Percentiles rank a stretch among this genome's conserved stretches.
phyloP scores from a whole-genome alignment of 306 rosid species.

The Lablab purpureus region DNA sequence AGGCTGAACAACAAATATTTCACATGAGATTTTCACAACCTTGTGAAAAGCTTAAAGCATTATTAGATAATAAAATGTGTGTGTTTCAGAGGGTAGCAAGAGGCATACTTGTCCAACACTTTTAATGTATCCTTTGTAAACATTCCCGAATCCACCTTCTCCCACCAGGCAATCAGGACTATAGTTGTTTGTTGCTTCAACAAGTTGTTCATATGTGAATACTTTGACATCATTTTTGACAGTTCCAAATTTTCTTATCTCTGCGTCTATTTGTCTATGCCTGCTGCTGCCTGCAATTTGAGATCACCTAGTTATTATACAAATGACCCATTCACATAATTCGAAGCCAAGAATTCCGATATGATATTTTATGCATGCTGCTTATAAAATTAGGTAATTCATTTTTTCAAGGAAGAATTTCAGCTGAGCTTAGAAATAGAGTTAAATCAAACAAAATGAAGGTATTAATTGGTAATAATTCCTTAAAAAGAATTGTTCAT shows the following conservation, averaged over 20 bases:
- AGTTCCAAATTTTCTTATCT: slow-evolving; percentile 58
- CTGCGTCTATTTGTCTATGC: slow-evolving; percentile 49
- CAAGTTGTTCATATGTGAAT: slow-evolving; percentile 53
- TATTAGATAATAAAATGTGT: not conserved
- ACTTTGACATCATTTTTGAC: slow-evolving; percentile 49
- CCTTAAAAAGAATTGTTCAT: not conserved
- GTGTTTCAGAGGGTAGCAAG: slow-evolving; percentile 1
- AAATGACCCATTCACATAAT: slow-evolving; percentile 35
- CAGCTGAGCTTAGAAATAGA: not conserved
- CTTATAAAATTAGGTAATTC: not conserved
- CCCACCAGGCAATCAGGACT: slow-evolving; percentile 52
- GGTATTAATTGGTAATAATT: not conserved
- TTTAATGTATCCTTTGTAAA: slow-evolving; percentile 64
- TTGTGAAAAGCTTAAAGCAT: not conserved
- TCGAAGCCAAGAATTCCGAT: not conserved
- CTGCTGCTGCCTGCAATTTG: slow-evolving; percentile 69
- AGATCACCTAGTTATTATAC: not conserved
- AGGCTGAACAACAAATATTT: slow-evolving; percentile 48
- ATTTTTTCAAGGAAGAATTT: not conserved
- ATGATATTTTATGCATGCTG: not conserved
- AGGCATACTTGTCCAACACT: slow-evolving; percentile 51
- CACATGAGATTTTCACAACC: slow-evolving; percentile 26
- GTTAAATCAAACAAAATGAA: not conserved
- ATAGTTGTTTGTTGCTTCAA: slow-evolving; percentile 60
- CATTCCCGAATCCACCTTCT: slow-evolving; percentile 77